Conservation (phyloP, 352 stramenopile genomes). For the Bremia lactucae region DNA sequence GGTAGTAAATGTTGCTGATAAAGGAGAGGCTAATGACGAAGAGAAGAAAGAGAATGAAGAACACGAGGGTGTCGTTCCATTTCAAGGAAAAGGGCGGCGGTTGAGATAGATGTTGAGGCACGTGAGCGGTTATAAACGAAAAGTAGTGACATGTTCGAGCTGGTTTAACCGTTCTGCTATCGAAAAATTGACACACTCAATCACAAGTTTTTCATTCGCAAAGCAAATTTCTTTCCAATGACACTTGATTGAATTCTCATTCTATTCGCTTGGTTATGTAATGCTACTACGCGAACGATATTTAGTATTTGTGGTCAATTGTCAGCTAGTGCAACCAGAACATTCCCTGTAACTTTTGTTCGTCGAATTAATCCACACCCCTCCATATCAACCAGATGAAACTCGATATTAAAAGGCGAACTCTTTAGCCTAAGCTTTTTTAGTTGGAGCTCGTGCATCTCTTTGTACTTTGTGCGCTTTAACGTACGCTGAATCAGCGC, state of each 20-base stretch:
- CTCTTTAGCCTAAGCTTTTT: conserved; percentile 50
- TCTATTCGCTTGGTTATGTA: too few species aligned
- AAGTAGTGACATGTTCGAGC: too few species aligned
- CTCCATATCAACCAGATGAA: conserved; percentile 57
- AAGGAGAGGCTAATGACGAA: conserved; percentile 25
- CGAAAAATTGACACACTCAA: too few species aligned
- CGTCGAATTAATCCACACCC: conserved; percentile 35
- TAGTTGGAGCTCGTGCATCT: conserved; percentile 46
- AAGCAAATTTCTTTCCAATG: not conserved
- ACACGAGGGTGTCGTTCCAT: conserved; percentile 30
- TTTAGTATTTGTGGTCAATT: too few species aligned
- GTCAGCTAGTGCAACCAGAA: conserved; percentile 28
- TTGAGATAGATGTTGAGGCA: conserved; percentile 30
- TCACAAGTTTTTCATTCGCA: not conserved
- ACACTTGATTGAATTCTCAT: not conserved
- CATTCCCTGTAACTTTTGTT: conserved; percentile 46
- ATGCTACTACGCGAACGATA: too few species aligned
- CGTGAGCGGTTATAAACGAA: too few species aligned
- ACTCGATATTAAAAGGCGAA: conserved; percentile 42
- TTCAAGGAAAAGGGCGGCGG: conserved; percentile 55
- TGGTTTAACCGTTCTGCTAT: too few species aligned
- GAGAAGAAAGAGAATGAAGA: conserved; percentile 21
- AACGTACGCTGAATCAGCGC: conserved; percentile 25
- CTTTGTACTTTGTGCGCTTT: conserved; percentile 54
- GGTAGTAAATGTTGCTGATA: conserved; percentile 13